Evolutionary conservation across 345 rosid genomes (phyloP).

Genomic region (Psidium guajava): DNA sequence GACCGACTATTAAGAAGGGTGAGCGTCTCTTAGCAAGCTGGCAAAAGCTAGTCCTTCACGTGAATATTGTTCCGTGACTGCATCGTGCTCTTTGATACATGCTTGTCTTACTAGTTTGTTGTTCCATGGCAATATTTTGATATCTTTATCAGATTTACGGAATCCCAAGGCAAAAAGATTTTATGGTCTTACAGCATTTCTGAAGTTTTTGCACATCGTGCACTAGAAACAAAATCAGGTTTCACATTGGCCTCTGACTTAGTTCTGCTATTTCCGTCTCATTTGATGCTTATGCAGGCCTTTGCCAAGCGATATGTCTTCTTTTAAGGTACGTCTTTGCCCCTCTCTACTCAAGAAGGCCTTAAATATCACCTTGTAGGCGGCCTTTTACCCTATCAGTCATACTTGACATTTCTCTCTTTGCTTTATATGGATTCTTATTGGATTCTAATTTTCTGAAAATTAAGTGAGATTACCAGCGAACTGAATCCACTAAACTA

Average conservation of each 20-base stretch:
- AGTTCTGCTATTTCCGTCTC: background rate
- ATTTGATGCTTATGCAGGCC: constrained; percentile 39
- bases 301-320: constrained; percentile 73
- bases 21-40: background rate
- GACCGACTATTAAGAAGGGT: background rate
- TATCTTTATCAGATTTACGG: background rate
- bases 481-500: background rate
- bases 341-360: background rate
- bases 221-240: background rate
- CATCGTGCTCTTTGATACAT: background rate
- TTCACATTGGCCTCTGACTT: background rate
- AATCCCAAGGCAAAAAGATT: background rate
- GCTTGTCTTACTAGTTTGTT: background rate
- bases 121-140: background rate
- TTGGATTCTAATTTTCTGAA: background rate
- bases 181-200: background rate
- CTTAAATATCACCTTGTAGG: background rate
- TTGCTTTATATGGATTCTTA: background rate
- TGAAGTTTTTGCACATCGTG: background rate
- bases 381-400: background rate
- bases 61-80: background rate
- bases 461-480: background rate
- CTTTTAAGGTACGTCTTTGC: constrained; percentile 60
- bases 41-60: background rate
- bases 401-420: background rate